These are phyloP conservation scores for Boletus vinaceobasis DNA, from an alignment of 768 basidiomycete species.

Conservation along the genomic window DNA sequence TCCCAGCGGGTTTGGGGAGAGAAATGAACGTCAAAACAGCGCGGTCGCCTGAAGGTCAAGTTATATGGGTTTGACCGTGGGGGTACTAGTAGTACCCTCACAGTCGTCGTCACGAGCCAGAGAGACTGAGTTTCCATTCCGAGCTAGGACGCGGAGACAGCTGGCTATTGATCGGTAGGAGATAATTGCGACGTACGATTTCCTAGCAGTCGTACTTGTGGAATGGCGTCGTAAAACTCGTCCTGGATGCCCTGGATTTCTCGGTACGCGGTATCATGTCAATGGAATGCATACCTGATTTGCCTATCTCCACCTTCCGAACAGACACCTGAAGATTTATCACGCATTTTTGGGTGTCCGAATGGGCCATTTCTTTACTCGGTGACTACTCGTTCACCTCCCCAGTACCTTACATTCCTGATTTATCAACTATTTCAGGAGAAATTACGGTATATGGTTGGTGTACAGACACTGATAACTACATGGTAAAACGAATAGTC, in stretches of 20 bases:
- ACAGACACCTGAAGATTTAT: no score
- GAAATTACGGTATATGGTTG: no score
- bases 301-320: not conserved
- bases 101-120: slow-evolving; percentile 10
- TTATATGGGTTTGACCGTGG: not conserved
- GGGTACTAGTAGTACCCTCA: slow-evolving; percentile 11
- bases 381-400: no score
- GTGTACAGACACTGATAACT: no score
- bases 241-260: not conserved
- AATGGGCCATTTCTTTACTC: not conserved
- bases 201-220: not conserved
- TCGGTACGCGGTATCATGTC: not conserved
- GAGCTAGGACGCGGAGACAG: not conserved
- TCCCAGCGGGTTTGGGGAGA: not conserved
- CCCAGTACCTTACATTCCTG: no score
- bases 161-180: not conserved
- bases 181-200: not conserved
- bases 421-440: no score
- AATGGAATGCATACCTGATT: not conserved
- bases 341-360: not conserved
- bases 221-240: not conserved
- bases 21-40: not conserved
- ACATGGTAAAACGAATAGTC: no score
- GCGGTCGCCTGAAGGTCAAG: no score
- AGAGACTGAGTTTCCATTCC: not conserved